Evolutionary conservation across 1,284 basidiomycete genomes (phyloP), one percentile per base, ranked within the genome.

Genomic region (Agaricales sp.): DNA sequence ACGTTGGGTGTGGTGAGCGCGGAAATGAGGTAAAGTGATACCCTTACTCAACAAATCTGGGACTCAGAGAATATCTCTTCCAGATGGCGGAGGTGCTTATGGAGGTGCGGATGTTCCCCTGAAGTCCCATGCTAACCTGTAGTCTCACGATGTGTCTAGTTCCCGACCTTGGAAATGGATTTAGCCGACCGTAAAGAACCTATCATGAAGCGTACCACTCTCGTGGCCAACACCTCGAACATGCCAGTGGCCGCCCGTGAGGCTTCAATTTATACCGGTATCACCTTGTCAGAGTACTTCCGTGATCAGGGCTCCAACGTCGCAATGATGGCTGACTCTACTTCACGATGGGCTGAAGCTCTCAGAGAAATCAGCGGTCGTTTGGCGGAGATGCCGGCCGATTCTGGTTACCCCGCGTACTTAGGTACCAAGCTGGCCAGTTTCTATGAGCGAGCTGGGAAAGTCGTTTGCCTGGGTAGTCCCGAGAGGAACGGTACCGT

Each of bases 211-310:
- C 94, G 96, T 55, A 99, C 96, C 1, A 94, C 95, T 2, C 82
- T 99, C 26, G 95, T 99, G 53, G 96, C 96, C 58, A 99, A 99
- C 68, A 99, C 96, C 1, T 98, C 95, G 51, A 99, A 99, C 74
- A 99, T 99, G 96, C 96, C 96, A 58, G 96, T 99, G 61, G 96
- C 96, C 30, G 96, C 96, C 35, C 92, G 96, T 62, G 96, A 99
- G 72, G 96, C 96, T 3, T 98, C 95, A 43, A 99, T 99, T 66
- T 99, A 99, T 71, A 99, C 96, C 39, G 96, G 96, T 62, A 99
- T 99, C 71, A 99, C 96, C 0, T 80, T 99, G 19, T 95, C 95
- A 43, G 95, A 99, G 64, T 99, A 99, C 73, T 99, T 96, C 87
- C 91, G 95, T 71, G 95, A 99, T 68, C 94, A 98, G 67, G 95